Evolutionary conservation across 306 rosid genomes (phyloP).

Genomic region (Boehmeria nivea): DNA sequence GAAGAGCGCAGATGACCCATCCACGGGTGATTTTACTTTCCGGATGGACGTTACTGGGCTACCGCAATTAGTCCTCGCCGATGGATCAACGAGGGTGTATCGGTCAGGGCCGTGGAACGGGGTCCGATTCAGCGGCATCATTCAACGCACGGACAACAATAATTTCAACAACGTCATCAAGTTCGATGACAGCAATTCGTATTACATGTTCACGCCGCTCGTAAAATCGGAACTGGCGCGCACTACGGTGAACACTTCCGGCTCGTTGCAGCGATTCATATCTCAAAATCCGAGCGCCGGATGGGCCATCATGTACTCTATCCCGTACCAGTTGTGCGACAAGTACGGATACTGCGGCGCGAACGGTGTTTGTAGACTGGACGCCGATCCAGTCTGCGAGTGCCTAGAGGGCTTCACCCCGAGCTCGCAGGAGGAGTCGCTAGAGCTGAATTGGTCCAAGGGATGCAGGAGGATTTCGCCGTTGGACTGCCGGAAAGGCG

Average conservation of each 20-base stretch:
- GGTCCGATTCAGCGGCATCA: background rate
- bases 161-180: too few relatives aligned
- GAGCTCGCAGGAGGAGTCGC: constrained; percentile 17
- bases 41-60: background rate
- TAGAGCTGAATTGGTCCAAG: constrained; percentile 16
- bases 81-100: background rate
- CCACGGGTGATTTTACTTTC: background rate
- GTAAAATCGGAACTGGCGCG: too few relatives aligned
- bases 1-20: constrained; percentile 6
- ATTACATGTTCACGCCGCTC: too few relatives aligned
- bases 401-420: constrained; percentile 35
- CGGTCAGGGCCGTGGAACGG: constrained; percentile 14
- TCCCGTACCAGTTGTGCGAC: constrained; percentile 28
- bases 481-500: constrained; percentile 19
- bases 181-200: too few relatives aligned
- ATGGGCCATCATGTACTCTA: constrained; percentile 6
- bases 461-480: constrained; percentile 29
- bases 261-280: background rate
- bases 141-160: too few relatives aligned
- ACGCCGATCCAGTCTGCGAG: constrained; percentile 14
- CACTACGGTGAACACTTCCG: too few relatives aligned
- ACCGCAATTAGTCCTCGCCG: background rate
- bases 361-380: constrained; percentile 20
- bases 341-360: constrained; percentile 27
- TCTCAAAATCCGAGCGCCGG: background rate